Conservation (phyloP, 768 basidiomycete species). For the Serpula lacrymans region DNA sequence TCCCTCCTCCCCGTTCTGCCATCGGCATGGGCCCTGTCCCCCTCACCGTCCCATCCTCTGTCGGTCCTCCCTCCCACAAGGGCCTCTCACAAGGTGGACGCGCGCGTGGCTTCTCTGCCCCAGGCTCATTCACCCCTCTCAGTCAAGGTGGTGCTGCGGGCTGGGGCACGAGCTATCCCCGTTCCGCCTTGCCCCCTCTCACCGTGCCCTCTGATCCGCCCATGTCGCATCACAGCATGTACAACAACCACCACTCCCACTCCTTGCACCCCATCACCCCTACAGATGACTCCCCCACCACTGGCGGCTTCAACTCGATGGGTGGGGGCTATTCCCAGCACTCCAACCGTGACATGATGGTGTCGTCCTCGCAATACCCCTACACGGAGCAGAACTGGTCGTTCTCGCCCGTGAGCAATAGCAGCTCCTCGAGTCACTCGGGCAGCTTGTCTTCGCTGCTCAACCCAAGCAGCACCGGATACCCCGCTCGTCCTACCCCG, state of each 20-base stretch:
- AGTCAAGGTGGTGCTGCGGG: constrained; percentile 52
- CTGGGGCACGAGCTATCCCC: constrained; percentile 60
- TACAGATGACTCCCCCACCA: constrained; percentile 63
- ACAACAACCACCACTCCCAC: constrained; percentile 56
- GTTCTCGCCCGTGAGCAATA: constrained; percentile 43
- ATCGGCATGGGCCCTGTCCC: constrained; percentile 67
- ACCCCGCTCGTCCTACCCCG: constrained; percentile 53
- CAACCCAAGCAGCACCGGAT: constrained; percentile 55
- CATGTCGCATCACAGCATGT: constrained; percentile 52
- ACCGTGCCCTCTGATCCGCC: constrained; percentile 78
- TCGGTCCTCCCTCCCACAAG: constrained; percentile 27
- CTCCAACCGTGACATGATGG: constrained; percentile 29
- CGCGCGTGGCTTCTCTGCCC: constrained; percentile 79
- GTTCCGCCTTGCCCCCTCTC: constrained; percentile 72
- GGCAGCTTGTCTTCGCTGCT: constrained; percentile 75
- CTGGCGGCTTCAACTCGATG: constrained; percentile 38
- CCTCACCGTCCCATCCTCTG: constrained; percentile 56
- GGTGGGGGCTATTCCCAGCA: constrained; percentile 28
- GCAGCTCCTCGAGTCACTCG: constrained; percentile 59
- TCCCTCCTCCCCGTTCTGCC: constrained; percentile 76
- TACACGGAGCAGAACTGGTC: constrained; percentile 63
- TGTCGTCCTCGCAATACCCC: constrained; percentile 55
- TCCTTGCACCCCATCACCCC: constrained; percentile 66
- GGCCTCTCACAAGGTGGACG: constrained; percentile 49
- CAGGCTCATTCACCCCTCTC: constrained; percentile 74